Conservation (phyloP, 2,329 filamentous ascomycete species). For the Penicillium sp. region DNA sequence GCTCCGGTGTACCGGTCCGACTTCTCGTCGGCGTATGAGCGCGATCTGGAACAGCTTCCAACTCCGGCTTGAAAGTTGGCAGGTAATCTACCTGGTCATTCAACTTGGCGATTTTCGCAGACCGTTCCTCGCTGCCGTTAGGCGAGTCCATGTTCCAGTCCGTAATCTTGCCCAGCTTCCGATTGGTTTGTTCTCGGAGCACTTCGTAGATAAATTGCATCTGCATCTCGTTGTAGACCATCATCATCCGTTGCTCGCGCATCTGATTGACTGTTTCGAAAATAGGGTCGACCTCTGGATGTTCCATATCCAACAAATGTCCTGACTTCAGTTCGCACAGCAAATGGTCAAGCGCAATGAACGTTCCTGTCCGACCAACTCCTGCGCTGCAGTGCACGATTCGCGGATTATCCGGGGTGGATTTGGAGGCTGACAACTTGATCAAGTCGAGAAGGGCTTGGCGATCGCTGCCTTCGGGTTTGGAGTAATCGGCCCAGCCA, state of each 20-base stretch:
- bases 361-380: conserved; percentile 90
- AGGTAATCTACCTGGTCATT: conserved; percentile 32
- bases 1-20: conserved; percentile 31
- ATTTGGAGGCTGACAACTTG: conserved; percentile 47
- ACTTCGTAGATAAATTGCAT: conserved; percentile 88
- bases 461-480: conserved; percentile 62
- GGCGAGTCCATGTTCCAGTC: conserved; percentile 13
- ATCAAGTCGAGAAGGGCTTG: conserved; percentile 54
- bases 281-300: conserved; percentile 64
- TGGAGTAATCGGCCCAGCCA: conserved; percentile 86
- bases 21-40: conserved; percentile 28
- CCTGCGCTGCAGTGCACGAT: conserved; percentile 88
- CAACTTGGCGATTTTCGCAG: conserved; percentile 39
- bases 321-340: conserved; percentile 78
- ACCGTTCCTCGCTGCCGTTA: conserved; percentile 30
- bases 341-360: conserved; percentile 93
- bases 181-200: conserved; percentile 58
- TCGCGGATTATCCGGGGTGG: conserved; percentile 64
- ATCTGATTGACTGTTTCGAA: conserved; percentile 76
- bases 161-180: conserved; percentile 33
- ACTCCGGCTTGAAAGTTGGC: conserved; percentile 37
- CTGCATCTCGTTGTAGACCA: conserved; percentile 89
- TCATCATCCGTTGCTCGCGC: conserved; percentile 83
- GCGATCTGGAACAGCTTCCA: conserved; percentile 32
- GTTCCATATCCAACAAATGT: conserved; percentile 54